Evolutionary conservation across 73 alveolate genomes (phyloP).

Genomic region (Paramecium tetraurelia): DNA sequence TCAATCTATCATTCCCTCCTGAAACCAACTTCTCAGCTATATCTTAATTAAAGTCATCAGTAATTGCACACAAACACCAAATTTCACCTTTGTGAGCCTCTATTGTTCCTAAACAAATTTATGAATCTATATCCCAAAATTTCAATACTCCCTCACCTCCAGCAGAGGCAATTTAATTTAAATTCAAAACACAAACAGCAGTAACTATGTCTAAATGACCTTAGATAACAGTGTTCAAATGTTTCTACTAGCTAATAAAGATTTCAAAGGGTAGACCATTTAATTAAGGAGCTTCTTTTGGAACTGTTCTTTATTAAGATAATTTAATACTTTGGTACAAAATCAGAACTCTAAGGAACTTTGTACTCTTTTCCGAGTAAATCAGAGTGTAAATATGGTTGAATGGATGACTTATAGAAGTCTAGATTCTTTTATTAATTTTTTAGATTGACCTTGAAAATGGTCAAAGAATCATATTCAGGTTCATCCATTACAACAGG

Average conservation of each 20-base stretch:
- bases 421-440: background rate
- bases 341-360: background rate
- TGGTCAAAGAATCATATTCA: background rate
- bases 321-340: background rate
- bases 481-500: background rate
- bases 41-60: background rate
- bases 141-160: slow-evolving; percentile 35
- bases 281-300: background rate
- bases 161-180: slow-evolving; percentile 2
- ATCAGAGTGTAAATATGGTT: background rate
- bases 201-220: slow-evolving; percentile 37
- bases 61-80: slow-evolving; percentile 22
- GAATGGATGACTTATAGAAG: background rate
- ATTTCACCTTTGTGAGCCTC: slow-evolving; percentile 20
- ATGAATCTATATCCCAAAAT: slow-evolving; percentile 47
- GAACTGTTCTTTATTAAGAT: background rate
- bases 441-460: background rate
- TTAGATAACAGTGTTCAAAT: background rate
- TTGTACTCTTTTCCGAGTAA: background rate
- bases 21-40: background rate
- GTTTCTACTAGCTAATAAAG: background rate
- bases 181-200: background rate
- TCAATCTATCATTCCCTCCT: slow-evolving; percentile 27
- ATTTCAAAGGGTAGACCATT: slow-evolving; percentile 19
- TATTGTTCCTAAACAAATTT: background rate